A percentile compares a stretch with the other conserved stretches of the same genome.
Evolutionary conservation across 73 alveolate species (phyloP).

Genomic region (Paramecium sexaurelia): DNA sequence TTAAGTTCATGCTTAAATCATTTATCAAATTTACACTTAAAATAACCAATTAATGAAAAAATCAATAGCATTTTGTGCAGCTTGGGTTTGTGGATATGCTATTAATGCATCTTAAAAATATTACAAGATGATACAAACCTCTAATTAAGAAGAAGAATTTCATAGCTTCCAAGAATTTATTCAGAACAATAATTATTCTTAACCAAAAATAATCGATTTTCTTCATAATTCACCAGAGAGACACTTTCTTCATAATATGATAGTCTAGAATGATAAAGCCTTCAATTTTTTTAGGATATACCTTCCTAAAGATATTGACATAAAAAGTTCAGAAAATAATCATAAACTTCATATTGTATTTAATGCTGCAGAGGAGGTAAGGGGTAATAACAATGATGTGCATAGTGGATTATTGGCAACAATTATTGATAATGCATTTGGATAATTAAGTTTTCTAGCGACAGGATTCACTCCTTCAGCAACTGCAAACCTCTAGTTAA

Average conservation of each 20-base stretch:
- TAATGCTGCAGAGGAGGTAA: constrained; percentile 31
- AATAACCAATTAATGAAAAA: neutral
- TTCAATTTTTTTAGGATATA: constrained; percentile 17
- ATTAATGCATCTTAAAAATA: neutral
- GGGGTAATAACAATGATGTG: constrained; percentile 41
- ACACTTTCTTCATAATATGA: constrained; percentile 43
- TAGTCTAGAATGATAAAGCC: neutral
- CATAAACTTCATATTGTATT: constrained; percentile 28
- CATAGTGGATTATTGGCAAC: constrained; percentile 67
- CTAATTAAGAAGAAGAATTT: neutral
- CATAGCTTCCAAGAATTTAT: constrained; percentile 10
- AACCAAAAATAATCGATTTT: constrained; percentile 37
- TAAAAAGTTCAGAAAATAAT: neutral
- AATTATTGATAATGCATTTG: constrained; percentile 57
- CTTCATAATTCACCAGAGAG: neutral
- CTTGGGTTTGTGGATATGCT: neutral
- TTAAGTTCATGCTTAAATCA: neutral
- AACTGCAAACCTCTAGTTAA: constrained; percentile 56
- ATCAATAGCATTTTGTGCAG: neutral
- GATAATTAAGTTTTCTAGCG: constrained; percentile 41
- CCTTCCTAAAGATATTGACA: neutral
- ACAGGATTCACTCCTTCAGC: constrained; percentile 52
- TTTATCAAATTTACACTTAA: neutral
- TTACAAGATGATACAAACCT: neutral
- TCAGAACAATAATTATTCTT: neutral